phyloP scores from a whole-genome alignment of 202 grass and related monocot genomes.

The Elaeis oleifera region DNA sequence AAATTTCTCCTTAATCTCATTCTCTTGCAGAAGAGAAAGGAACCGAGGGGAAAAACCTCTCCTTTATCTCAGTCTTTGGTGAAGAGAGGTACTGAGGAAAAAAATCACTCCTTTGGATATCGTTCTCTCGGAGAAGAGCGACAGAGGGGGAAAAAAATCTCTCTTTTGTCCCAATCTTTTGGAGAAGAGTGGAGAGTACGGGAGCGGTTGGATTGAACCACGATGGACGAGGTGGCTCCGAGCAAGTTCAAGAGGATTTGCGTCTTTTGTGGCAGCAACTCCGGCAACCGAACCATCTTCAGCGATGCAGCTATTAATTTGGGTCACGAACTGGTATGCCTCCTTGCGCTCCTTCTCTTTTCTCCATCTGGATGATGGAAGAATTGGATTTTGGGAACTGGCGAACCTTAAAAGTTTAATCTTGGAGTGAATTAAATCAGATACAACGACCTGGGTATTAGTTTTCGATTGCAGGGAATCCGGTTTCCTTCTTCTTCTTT shows the following conservation, averaged over 20 bases:
- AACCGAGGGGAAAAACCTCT: too few species aligned
- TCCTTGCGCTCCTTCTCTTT: not conserved
- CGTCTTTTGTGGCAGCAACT: constrained; percentile 97
- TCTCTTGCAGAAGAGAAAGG: too few species aligned
- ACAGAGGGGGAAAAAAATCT: not conserved
- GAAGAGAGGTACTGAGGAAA: too few species aligned
- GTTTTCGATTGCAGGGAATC: not conserved
- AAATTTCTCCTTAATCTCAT: too few species aligned
- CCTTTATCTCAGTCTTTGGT: too few species aligned
- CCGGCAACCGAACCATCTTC: constrained; percentile 64
- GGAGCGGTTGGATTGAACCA: not conserved
- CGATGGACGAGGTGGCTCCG: constrained; percentile 15
- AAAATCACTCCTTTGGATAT: not conserved
- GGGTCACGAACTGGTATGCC: constrained; percentile 72
- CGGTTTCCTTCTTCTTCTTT: not conserved
- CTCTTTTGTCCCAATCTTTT: not conserved
- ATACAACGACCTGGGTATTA: not conserved
- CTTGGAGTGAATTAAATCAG: too few species aligned
- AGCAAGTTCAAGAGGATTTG: constrained; percentile 74
- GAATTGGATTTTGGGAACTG: too few species aligned
- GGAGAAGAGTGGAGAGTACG: not conserved
- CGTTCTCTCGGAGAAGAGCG: too few species aligned
- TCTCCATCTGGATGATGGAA: not conserved
- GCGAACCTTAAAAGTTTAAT: too few species aligned
- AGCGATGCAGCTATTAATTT: constrained; percentile 79